Evolutionary conservation across 768 basidiomycete genomes (phyloP).

Genomic region (Kwoniella europaea): DNA sequence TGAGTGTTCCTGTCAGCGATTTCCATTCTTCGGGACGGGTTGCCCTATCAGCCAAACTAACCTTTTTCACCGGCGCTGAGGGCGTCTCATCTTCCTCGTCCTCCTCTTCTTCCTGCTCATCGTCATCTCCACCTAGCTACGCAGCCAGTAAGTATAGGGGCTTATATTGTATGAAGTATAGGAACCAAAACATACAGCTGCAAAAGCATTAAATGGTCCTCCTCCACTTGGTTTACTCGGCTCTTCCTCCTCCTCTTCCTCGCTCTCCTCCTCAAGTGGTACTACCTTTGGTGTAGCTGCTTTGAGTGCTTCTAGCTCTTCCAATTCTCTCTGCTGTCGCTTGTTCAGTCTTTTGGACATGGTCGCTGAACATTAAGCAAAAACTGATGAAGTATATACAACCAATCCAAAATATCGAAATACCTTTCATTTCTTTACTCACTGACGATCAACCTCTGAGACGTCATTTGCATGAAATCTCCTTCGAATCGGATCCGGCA

Average conservation of each 20-base stretch:
- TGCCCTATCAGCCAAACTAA: not conserved
- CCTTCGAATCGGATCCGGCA: conserved; percentile 5
- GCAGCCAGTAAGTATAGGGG: not conserved
- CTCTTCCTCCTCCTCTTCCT: conserved; percentile 32
- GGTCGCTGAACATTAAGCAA: too few relatives aligned
- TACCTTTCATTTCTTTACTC: not conserved
- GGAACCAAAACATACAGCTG: too few relatives aligned
- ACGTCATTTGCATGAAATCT: too few relatives aligned
- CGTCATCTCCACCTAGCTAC: conserved; percentile 40
- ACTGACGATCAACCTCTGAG: not conserved
- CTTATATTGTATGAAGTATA: too few relatives aligned
- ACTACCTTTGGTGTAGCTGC: conserved; percentile 20
- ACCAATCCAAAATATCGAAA: not conserved
- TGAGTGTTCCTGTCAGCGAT: conserved; percentile 10
- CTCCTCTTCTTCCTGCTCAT: conserved; percentile 35
- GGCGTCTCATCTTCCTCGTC: conserved; percentile 43
- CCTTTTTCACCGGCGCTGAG: conserved; percentile 36
- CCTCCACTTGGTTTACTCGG: conserved; percentile 15
- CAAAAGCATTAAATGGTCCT: conserved; percentile 49
- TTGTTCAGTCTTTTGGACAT: conserved; percentile 66
- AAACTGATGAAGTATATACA: too few relatives aligned
- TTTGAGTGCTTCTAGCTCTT: conserved; percentile 70
- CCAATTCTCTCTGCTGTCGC: conserved; percentile 81
- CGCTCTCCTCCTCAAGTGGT: conserved; percentile 19
- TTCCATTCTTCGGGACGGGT: not conserved